These are phyloP conservation scores for Saturnispora silvae DNA, from an alignment of 805 yeast species.

Conservation along the genomic window DNA sequence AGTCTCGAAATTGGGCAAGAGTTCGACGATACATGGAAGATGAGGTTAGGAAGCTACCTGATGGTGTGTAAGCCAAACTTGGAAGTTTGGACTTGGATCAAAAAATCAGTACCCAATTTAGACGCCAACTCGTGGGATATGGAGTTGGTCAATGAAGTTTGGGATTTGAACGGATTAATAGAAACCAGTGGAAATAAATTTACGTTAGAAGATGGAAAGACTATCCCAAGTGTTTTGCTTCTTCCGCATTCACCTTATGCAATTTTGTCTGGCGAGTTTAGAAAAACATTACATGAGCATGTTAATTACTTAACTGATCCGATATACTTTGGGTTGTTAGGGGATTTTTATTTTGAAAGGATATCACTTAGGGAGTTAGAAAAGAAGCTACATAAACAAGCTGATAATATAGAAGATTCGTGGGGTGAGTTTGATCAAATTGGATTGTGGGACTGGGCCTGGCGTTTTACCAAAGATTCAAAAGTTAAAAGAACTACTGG, in stretches of 20 bases:
- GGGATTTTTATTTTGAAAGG: constrained; percentile 10
- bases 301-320: constrained; percentile 34
- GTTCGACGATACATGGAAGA: constrained; percentile 6
- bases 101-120: constrained; percentile 21
- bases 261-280: constrained; percentile 40
- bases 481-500: background rate
- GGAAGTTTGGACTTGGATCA: constrained; percentile 16
- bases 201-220: background rate
- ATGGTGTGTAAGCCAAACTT: constrained; percentile 50
- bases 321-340: constrained; percentile 26
- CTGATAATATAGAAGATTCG: constrained; percentile 9
- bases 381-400: constrained; percentile 1
- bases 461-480: constrained; percentile 9
- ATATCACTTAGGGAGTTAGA: constrained; percentile 5
- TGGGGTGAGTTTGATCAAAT: constrained; percentile 7
- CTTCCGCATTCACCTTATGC: constrained; percentile 45
- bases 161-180: constrained; percentile 17
- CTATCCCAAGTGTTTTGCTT: constrained; percentile 25
- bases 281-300: constrained; percentile 27
- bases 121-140: constrained; percentile 37
- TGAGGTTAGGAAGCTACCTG: constrained; percentile 33
- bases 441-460: constrained; percentile 15
- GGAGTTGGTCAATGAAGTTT: constrained; percentile 38
- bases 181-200: constrained; percentile 8
- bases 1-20: constrained; percentile 4